Conservation (phyloP, 352 stramenopile genomes). For the Bremia lactucae region DNA sequence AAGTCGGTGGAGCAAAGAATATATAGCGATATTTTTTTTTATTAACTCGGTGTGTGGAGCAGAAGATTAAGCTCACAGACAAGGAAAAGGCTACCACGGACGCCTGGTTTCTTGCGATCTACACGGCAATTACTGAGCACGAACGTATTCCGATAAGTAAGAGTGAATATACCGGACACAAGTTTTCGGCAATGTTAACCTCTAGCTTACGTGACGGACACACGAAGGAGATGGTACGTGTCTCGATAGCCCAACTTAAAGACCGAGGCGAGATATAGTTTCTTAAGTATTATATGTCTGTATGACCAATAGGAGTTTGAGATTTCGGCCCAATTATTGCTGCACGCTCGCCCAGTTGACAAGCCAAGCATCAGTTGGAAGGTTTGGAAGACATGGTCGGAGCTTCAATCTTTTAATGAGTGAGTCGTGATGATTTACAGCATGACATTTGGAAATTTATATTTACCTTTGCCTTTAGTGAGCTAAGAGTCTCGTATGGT, state of each 20-base stretch:
- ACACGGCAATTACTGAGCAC: constrained; percentile 61
- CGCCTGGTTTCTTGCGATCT: constrained; percentile 72
- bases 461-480: too few species aligned
- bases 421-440: constrained; percentile 19
- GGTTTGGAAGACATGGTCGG: constrained; percentile 53
- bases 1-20: constrained; percentile 21
- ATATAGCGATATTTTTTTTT: background rate
- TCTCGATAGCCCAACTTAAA: constrained; percentile 3
- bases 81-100: constrained; percentile 67
- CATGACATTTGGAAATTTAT: too few species aligned
- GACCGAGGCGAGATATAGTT: constrained; percentile 4
- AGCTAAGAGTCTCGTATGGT: constrained; percentile 40
- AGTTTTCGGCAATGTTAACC: constrained; percentile 45
- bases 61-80: constrained; percentile 71
- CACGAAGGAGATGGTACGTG: constrained; percentile 39
- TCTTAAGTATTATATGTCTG: constrained; percentile 2
- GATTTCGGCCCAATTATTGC: constrained; percentile 55
- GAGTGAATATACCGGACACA: constrained; percentile 26
- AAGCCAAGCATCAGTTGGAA: constrained; percentile 75
- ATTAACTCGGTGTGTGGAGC: constrained; percentile 1
- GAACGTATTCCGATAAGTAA: constrained; percentile 30
- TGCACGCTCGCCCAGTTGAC: constrained; percentile 36
- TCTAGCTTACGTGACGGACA: constrained; percentile 46
- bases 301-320: constrained; percentile 44
- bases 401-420: constrained; percentile 66